These are phyloP conservation scores for Pyrenochaeta sp. DNA, from an alignment of 2,329 filamentous ascomycete species.

Conservation along the genomic window DNA sequence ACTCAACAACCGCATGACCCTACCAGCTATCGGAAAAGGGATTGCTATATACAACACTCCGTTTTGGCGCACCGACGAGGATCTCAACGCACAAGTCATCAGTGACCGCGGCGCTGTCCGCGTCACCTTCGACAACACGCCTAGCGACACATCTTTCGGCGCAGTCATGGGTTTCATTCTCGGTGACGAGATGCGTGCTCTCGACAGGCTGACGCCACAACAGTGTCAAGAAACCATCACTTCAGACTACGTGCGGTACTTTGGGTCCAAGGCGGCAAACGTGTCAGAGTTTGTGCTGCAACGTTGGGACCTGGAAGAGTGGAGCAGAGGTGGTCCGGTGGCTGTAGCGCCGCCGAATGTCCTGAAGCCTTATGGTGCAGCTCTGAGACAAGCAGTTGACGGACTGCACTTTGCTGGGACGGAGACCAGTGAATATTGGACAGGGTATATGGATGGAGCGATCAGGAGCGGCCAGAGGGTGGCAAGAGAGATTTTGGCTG, in stretches of 20 bases:
- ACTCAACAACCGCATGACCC: constrained; percentile 44
- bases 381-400: constrained; percentile 30
- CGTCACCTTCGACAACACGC: constrained; percentile 28
- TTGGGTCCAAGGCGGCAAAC: constrained; percentile 15
- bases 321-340: constrained; percentile 21
- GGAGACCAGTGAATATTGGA: constrained; percentile 62
- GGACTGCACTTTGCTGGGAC: constrained; percentile 64
- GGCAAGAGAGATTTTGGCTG: constrained; percentile 52
- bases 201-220: constrained; percentile 8
- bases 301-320: constrained; percentile 33
- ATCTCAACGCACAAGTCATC: constrained; percentile 51
- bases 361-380: constrained; percentile 16
- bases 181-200: constrained; percentile 24
- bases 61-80: constrained; percentile 55
- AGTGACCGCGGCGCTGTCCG: constrained; percentile 16
- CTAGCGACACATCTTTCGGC: constrained; percentile 22
- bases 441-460: constrained; percentile 67
- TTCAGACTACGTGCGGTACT: constrained; percentile 22
- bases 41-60: constrained; percentile 56
- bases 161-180: constrained; percentile 33
- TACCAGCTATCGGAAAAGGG: constrained; percentile 62
- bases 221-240: constrained; percentile 12
- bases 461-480: constrained; percentile 59
- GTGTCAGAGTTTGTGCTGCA: constrained; percentile 26
- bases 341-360: constrained; percentile 24